Conservation (phyloP, 768 basidiomycete genomes). For the Tylopilus felleus region DNA sequence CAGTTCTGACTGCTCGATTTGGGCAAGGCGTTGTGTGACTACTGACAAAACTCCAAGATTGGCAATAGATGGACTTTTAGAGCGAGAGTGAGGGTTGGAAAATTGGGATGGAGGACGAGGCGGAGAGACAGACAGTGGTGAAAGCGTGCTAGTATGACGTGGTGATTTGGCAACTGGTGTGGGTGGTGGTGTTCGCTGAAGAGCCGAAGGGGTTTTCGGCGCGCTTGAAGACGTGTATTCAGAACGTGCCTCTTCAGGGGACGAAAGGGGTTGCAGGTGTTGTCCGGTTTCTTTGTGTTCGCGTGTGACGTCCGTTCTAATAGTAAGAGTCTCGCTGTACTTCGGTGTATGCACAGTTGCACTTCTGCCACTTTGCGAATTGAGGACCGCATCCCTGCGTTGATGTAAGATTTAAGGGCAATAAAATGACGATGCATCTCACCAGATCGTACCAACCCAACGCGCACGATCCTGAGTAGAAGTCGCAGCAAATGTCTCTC, state of each 20-base stretch:
- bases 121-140: slow-evolving; percentile 22
- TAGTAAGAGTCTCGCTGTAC: slow-evolving; percentile 2
- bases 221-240: slow-evolving; percentile 29
- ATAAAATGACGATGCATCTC: slow-evolving; percentile 12
- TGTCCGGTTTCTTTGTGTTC: background rate
- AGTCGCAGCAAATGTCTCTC: slow-evolving; percentile 60
- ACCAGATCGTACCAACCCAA: slow-evolving; percentile 80
- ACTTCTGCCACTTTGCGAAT: slow-evolving; percentile 31
- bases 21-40: slow-evolving; percentile 62
- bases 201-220: slow-evolving; percentile 5
- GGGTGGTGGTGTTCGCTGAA: slow-evolving; percentile 16
- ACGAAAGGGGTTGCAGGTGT: slow-evolving; percentile 6
- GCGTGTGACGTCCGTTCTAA: slow-evolving; percentile 16
- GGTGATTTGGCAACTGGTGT: slow-evolving; percentile 30
- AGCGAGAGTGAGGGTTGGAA: slow-evolving; percentile 27
- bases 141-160: slow-evolving; percentile 2
- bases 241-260: slow-evolving; percentile 19
- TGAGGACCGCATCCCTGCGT: slow-evolving; percentile 57
- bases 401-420: background rate
- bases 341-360: background rate
- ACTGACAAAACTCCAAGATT: slow-evolving; percentile 60
- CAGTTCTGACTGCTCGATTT: slow-evolving; percentile 43
- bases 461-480: slow-evolving; percentile 62
- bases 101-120: slow-evolving; percentile 26
- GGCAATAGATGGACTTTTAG: slow-evolving; percentile 56